Percentiles rank a stretch among this genome's conserved stretches.
phyloP scores from a whole-genome alignment of 495 filamentous ascomycete genomes.

The Trichocladium uniseriatum region DNA sequence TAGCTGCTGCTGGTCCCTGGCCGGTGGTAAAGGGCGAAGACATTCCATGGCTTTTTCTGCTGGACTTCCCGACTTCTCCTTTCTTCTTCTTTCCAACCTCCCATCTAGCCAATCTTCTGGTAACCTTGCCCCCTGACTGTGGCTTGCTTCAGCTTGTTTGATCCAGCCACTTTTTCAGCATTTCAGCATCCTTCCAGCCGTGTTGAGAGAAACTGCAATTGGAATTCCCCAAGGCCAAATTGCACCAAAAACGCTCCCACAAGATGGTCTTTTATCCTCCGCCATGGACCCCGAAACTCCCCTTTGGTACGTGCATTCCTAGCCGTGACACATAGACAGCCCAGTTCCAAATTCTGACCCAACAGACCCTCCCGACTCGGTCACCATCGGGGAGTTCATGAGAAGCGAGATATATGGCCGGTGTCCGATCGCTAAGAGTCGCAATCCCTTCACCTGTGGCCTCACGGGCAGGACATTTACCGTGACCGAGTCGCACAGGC shows the following conservation, averaged over 20 bases:
- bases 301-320: slow-evolving; percentile 35
- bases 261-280: slow-evolving; percentile 76
- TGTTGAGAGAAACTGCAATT: no score
- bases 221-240: no score
- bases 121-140: no score
- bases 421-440: slow-evolving; percentile 51
- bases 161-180: no score
- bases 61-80: not conserved
- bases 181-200: no score
- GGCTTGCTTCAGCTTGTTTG: no score
- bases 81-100: not conserved
- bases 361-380: slow-evolving; percentile 58
- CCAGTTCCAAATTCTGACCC: not conserved
- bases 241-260: no score
- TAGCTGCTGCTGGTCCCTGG: no score
- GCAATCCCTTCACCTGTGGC: slow-evolving; percentile 74
- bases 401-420: slow-evolving; percentile 64
- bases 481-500: slow-evolving; percentile 52
- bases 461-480: slow-evolving; percentile 65
- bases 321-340: not conserved
- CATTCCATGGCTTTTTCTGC: no score
- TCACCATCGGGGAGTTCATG: slow-evolving; percentile 75
- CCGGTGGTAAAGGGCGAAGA: no score
- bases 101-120: no score
- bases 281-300: slow-evolving; percentile 57